Evolutionary conservation across 1,284 basidiomycete genomes (phyloP), one percentile per base, ranked within the genome.

Genomic region (Boletus hoseneyae): DNA sequence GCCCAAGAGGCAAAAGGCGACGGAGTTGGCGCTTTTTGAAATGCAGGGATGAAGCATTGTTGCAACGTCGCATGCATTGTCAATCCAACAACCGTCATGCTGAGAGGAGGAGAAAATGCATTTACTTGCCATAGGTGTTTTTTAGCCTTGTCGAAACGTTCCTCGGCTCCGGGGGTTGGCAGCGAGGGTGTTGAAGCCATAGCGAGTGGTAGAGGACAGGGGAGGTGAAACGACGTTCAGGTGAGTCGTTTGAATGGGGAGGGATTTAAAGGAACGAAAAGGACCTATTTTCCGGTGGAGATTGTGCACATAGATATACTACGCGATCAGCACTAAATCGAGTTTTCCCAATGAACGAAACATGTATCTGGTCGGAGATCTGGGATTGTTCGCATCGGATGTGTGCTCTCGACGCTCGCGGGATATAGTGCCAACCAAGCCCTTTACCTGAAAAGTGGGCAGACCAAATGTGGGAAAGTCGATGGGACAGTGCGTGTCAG

Each of bases 281-380:
- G 57, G 56, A 50, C 49, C 39, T 47, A 54, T 63, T 66, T 60
- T 50, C 58, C 65, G 66, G 65, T 68, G 54, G 65, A 67, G 64
- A 67, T 70, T 69, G 61, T 67, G 58, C 61, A 69, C 65, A 65
- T 69, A 70, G 67, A 70, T 70, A 69, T 65, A 67, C 65, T 64
- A 69, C 66, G 65, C 58, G 65, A 66, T 70, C 68, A 69, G 55
- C 56, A 59, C 68, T 65, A 66, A 68, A 68, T 65, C 58, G 60
- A 69, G 55, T 64, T 64, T 68, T 69, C 53, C 68, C 62, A 58
- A 55, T 65, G 61, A 67, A 56, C 65, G 67, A 69, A 62, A 62
- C 67, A 64, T 55, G 55, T 50, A 69, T 69, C 64, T 60, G 52
- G 68, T 69, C 68, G 68, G 68, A 66, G 65, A 66, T 66, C 68